Conservation (phyloP, 805 yeast species). For the Saturnispora diversa region DNA sequence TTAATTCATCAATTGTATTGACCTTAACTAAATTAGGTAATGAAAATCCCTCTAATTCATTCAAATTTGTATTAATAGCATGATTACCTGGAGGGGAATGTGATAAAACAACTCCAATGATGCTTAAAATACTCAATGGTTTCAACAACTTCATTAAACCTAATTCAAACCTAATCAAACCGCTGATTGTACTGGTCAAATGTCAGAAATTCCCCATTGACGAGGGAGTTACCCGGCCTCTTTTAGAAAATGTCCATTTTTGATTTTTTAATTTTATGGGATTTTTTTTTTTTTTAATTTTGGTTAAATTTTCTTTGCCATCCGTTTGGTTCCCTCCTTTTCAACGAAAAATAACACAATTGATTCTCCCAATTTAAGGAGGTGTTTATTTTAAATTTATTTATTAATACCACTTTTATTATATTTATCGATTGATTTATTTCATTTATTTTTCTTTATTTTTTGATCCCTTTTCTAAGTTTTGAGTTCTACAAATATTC, state of each 20-base stretch:
- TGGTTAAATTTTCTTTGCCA: background rate
- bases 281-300: too few relatives aligned
- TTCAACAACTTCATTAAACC: background rate
- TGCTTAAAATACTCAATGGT: background rate
- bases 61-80: too few relatives aligned
- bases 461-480: too few relatives aligned
- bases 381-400: too few relatives aligned
- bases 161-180: background rate
- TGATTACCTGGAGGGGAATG: too few relatives aligned
- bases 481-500: conserved; percentile 3
- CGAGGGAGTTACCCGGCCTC: conserved; percentile 4
- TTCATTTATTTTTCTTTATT: background rate
- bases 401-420: background rate
- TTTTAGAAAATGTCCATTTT: background rate
- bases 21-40: conserved; percentile 24
- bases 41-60: background rate
- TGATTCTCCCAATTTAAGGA: too few relatives aligned
- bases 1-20: conserved; percentile 29
- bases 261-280: too few relatives aligned
- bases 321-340: too few relatives aligned
- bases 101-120: background rate
- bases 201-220: background rate
- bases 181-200: background rate
- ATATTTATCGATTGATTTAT: background rate
- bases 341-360: too few relatives aligned